Evolutionary conservation across 169 alveolate species (phyloP), one percentile per base, ranked within the genome.

Genomic region (Theileria annulata): DNA sequence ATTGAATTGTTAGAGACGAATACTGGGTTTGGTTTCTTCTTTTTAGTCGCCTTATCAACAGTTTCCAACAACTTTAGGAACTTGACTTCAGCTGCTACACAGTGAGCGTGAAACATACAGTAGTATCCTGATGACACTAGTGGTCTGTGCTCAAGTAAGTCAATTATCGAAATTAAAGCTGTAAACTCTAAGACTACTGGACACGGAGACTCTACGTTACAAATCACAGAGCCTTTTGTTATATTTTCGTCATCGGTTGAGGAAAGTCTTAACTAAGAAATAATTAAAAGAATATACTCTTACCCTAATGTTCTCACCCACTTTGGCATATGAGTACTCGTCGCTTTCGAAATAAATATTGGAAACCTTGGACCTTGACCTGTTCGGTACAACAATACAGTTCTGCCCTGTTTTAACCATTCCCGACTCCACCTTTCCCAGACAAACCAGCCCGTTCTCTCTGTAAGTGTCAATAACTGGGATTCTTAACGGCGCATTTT

Each of bases 211-310:
- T 94, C 93, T 68, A 92, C 89, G 75, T 96, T 91, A 58, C 99
- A 97, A 77, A 98, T 86, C 68, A 97, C 97, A 85, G 90, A 94
- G n/a, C 99, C 99, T 92, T 97, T 95, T 73, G 90, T 84, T 48
- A 97, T 87, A 62, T 95, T 98, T 77, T 93, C 98, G 64, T 96
- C 99, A 59, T 96, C 99, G 21, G 95, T 87, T 25, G 96, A 94
- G 71, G 94, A 83, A 71, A 96, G 71, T 87, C 92, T 90, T 70
- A 94, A 71, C 91, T 77, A 35, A 23, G 73, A 75, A 79, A 6
- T 19, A 21, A 1, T 37, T 0, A 9, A 17, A 64, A 3, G 10
- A 56, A 33, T 67, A 3, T 10, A 80, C 48, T 25, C 88, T 75
- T 33, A 93, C 87, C 58, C 97, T 83, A 27, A 94, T 94, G 90